Base-by-base conservation (phyloP, 2,329 filamentous ascomycete genomes). In the Colletotrichum liriopes region DNA sequence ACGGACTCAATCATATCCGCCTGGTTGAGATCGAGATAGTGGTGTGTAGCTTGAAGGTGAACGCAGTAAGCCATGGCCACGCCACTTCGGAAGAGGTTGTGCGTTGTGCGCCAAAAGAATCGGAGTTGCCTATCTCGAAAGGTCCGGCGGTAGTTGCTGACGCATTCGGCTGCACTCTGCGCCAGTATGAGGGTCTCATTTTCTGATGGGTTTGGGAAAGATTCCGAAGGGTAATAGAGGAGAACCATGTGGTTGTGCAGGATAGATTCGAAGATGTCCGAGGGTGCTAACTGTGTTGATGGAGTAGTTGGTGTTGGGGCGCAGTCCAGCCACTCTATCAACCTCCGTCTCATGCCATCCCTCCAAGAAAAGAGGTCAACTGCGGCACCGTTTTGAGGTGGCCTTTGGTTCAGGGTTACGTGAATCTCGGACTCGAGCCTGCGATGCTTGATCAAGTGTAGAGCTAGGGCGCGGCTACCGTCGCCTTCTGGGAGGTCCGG, bases 71-170 rank as follows among this genome's bases (percentile, higher is more conserved):
- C 73, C 26, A 78, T 37, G 0, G 76, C 78, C 3, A 74, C 74
- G 8, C 77, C 76, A 0, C 73, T 71, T 1, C 74, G 73, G 12
- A 78, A 79, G 1, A 79, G 63, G 11, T 78, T 78, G 2, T 77
- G 77, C 0, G 75, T 75, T 0, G 76, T 79, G 11, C 78, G 74
- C 78, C 78, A 79, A 62, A 76, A 78, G 61, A 78, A 79, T 0
- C 78, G 73, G 1, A 79, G 18, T 16, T 78, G 56, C 0, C 76
- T 74, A 9, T 72, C 73, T 11, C 74, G 72, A 35, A 79, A 79
- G 0, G 75, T 62, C 0, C 51, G 51, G 8, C 66, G 74, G 45
- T 79, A 79, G 7, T 62, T 55, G 6, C 74, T 63, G 4, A 79
- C 73, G 35, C 73, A 74, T 2, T 62, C 64, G 0, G 65, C 54